These are phyloP conservation scores for Astragalus membranaceus DNA, from an alignment of 306 rosid species.

Conservation along the genomic window DNA sequence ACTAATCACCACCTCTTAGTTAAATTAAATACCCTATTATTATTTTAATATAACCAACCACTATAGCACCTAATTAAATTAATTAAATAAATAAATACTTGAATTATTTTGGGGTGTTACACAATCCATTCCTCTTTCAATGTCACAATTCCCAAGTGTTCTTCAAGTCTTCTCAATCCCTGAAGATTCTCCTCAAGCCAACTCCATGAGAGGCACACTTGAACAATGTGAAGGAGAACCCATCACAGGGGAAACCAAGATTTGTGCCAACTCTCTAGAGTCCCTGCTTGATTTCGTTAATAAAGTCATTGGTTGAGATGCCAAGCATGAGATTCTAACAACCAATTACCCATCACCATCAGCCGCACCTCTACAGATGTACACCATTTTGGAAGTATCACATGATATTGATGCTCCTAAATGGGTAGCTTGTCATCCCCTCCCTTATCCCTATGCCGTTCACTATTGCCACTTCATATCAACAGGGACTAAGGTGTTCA, in stretches of 20 bases:
- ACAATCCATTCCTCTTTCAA: conserved; percentile 56
- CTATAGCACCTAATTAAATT: no score
- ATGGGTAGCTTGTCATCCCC: conserved; percentile 52
- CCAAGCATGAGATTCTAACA: conserved; percentile 23
- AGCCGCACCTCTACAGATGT: conserved; percentile 28
- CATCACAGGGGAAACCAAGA: conserved; percentile 44
- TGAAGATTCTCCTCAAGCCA: conserved; percentile 31
- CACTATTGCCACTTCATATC: conserved; percentile 49
- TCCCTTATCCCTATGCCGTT: conserved; percentile 42
- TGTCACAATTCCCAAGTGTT: conserved; percentile 36
- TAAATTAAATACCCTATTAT: no score
- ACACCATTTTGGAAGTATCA: conserved; percentile 33
- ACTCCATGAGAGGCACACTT: conserved; percentile 34
- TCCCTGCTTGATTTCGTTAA: conserved; percentile 36
- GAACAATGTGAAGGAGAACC: conserved; percentile 31
- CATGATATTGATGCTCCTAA: conserved; percentile 43
- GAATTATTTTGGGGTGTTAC: no score
- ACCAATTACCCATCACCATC: conserved; percentile 31
- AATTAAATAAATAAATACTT: no score
- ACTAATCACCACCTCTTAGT: no score
- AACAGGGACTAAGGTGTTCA: conserved; percentile 43
- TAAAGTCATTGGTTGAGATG: conserved; percentile 23
- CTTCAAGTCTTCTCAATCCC: conserved; percentile 48
- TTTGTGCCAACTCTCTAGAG: conserved; percentile 51
- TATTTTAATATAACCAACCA: no score